Base-by-base conservation (phyloP, 768 basidiomycete genomes). In the Leucosporidium yakuticum region DNA sequence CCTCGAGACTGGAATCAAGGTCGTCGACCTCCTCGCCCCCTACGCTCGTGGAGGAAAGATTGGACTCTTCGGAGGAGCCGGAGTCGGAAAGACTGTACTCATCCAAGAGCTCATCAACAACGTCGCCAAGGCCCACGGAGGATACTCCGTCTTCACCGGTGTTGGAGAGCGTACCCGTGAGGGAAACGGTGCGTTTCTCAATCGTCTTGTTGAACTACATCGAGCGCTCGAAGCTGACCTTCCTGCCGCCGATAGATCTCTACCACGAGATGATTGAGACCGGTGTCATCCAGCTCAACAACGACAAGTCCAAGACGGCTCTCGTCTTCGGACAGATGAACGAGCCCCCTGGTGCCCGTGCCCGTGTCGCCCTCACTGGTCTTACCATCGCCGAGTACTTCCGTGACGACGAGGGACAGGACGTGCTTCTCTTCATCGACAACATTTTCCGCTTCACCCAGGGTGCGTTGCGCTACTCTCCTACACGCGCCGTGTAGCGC, bases 361-460 rank as follows among this genome's bases (percentile, higher is more conserved):
- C 96, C 78, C 96, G 96, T 89, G 96, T 99, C 77, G 96, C 96
- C 73, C 87, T 99, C 77, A 98, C 96, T 76, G 96, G 96, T 81
- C 83, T 99, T 68, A 99, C 96, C 79, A 98, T 98, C 76, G 96
- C 96, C 74, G 96, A 99, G 83, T 99, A 98, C 84, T 99, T 99
- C 96, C 94, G 96, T 87, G 96, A 99, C 77, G 95, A 98, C 83
- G 95, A 99, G 83, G 96, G 96, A 73, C 96, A 99, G 82, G 96
- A 99, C 81, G 96, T 99, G 84, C 85, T 99, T 79, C 88, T 99
- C 79, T 99, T 99, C 86, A 99, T 99, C 80, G 96, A 99, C 89
- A 99, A 99, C 87, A 99, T 99, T 83, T 99, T 99, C 96, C 94
- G 96, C 79, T 99, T 99, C 90, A 99, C 96, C 76, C 96, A 98